These are phyloP conservation scores for Penicillium antarcticum DNA, from an alignment of 495 filamentous ascomycete genomes.

Conservation along the genomic window DNA sequence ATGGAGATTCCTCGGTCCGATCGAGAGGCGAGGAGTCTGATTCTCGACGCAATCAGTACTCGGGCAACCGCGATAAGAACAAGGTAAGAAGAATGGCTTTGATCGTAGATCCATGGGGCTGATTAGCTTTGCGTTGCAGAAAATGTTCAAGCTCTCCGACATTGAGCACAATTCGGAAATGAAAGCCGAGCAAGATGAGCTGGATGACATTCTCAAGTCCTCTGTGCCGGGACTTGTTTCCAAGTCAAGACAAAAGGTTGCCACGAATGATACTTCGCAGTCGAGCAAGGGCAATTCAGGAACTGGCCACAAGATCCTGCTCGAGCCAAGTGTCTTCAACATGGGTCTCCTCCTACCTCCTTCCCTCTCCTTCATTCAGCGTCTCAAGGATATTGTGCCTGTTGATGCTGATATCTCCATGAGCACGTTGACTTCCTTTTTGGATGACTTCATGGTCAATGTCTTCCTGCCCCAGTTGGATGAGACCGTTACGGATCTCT, in stretches of 20 bases:
- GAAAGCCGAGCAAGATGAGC: constrained; percentile 78
- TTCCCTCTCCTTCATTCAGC: constrained; percentile 88
- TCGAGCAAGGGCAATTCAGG: constrained; percentile 50
- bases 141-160: constrained; percentile 87
- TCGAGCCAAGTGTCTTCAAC: constrained; percentile 96
- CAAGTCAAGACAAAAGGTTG: constrained; percentile 54
- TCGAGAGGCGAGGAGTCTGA: constrained; percentile 44
- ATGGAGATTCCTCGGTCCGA: constrained; percentile 62
- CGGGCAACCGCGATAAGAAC: constrained; percentile 63
- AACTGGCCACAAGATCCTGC: constrained; percentile 79
- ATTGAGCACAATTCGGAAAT: constrained; percentile 72
- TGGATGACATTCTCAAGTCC: constrained; percentile 83
- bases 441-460: constrained; percentile 97
- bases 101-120: constrained; percentile 8
- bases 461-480: constrained; percentile 97
- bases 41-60: constrained; percentile 55
- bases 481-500: constrained; percentile 87
- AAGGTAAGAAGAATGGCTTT: constrained; percentile 37
- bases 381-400: constrained; percentile 88
- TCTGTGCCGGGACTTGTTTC: constrained; percentile 93
- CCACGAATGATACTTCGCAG: constrained; percentile 33
- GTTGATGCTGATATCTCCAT: constrained; percentile 76
- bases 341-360: constrained; percentile 91
- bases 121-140: constrained; percentile 28
- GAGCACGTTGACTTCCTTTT: constrained; percentile 87